Base-by-base conservation (phyloP, 2,329 filamentous ascomycete species). In the Metarhizium humberi region DNA sequence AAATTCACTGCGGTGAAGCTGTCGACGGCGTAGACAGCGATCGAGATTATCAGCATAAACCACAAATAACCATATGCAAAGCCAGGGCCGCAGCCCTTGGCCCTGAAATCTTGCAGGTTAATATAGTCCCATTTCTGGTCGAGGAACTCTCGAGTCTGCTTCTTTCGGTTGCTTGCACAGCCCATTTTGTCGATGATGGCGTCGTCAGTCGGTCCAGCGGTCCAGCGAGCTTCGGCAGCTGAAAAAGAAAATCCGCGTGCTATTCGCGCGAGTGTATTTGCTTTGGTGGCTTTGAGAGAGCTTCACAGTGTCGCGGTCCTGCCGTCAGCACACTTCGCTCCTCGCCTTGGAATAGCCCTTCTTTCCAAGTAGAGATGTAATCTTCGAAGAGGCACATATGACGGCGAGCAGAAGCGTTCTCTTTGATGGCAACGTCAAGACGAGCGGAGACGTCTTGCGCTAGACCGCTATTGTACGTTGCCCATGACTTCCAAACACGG, bases 91-190 rank as follows among this genome's bases (percentile, higher is more conserved):
- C 87, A 91, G 14, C 89, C 92, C 34, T 81, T 84, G 2, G 88
- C 86, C 68, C 87, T 90, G 78, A 96, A 97, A 71, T 97, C 92
- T 56, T 75, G 70, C 53, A 81, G 73, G 62, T 73, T 82, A 68
- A 97, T 92, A 69, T 92, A 95, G 66, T 92, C 89, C 92, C 92
- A 97, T 78, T 91, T 88, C 74, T 94, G 90, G 72, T 96, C 92
- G 57, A 88, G 85, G 59, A 82, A 79, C 59, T 92, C 80, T 59
- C 86, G 78, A 61, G 77, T 79, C 67, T 76, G 69, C 67, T 87
- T 87, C 56, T 76, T 76, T 52, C 79, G 73, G 62, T 84, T 80
- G 60, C 82, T 80, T 62, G 81, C 76, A 67, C 85, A 88, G 62
- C 80, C 78, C 87, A 91, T 90, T 51, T 66, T 80, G 40, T 32